These are phyloP conservation scores for Coniochaeta prunicola DNA, from an alignment of 2,329 filamentous ascomycete species.

Conservation along the genomic window DNA sequence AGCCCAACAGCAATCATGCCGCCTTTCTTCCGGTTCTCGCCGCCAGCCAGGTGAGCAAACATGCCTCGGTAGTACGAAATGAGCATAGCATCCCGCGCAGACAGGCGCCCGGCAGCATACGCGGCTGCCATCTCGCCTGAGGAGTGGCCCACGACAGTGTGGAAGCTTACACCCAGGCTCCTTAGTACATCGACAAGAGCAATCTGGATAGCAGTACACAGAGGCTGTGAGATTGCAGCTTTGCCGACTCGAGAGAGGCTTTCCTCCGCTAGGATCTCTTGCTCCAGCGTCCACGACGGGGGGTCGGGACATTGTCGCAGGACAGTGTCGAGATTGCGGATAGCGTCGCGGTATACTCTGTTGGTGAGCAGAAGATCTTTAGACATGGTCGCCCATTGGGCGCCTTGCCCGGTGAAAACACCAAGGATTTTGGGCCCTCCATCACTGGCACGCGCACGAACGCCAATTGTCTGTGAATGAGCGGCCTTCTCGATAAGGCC, in stretches of 20 bases:
- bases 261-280: slow-evolving; percentile 22
- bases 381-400: slow-evolving; percentile 36
- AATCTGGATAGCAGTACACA: slow-evolving; percentile 48
- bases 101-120: slow-evolving; percentile 29
- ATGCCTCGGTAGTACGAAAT: slow-evolving; percentile 33
- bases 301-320: slow-evolving; percentile 16
- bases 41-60: slow-evolving; percentile 17
- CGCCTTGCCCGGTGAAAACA: slow-evolving; percentile 38
- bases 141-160: slow-evolving; percentile 30
- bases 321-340: slow-evolving; percentile 23
- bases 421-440: slow-evolving; percentile 16
- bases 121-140: slow-evolving; percentile 38
- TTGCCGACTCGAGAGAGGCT: slow-evolving; percentile 22
- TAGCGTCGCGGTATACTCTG: slow-evolving; percentile 22
- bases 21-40: slow-evolving; percentile 13
- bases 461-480: slow-evolving; percentile 7
- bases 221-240: slow-evolving; percentile 38
- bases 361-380: slow-evolving; percentile 20
- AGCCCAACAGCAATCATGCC: slow-evolving; percentile 29
- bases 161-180: slow-evolving; percentile 18
- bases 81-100: slow-evolving; percentile 27
- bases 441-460: slow-evolving; percentile 13
- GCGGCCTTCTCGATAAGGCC: slow-evolving; percentile 12
- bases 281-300: slow-evolving; percentile 23
- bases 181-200: slow-evolving; percentile 24